These are phyloP conservation scores for Monilinia fructicola DNA, from an alignment of 2,329 filamentous ascomycete genomes.

Conservation along the genomic window DNA sequence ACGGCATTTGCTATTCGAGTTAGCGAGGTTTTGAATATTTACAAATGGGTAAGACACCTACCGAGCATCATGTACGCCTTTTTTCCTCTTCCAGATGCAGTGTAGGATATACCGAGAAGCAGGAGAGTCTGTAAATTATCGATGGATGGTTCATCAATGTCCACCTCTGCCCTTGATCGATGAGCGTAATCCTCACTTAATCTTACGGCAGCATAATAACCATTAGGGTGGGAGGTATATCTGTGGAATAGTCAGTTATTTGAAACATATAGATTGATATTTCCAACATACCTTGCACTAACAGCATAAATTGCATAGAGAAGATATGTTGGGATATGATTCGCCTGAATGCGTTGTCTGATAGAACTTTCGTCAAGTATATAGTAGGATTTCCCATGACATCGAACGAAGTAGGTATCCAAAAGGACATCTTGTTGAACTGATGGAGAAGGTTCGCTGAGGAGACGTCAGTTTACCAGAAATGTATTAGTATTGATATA, in stretches of 20 bases:
- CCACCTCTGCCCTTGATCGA: slow-evolving; percentile 68
- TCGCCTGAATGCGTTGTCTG: slow-evolving; percentile 68
- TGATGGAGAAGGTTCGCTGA: slow-evolving; percentile 48
- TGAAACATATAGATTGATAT: neutral
- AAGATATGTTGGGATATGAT: slow-evolving; percentile 50
- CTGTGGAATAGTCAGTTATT: slow-evolving; percentile 45
- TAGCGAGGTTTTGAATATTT: slow-evolving; percentile 36
- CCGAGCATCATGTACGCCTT: slow-evolving; percentile 85
- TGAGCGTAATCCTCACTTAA: slow-evolving; percentile 71
- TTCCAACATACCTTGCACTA: slow-evolving; percentile 55
- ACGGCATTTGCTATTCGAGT: slow-evolving; percentile 64
- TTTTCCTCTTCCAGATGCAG: slow-evolving; percentile 75
- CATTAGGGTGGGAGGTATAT: slow-evolving; percentile 66
- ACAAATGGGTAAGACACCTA: slow-evolving; percentile 44
- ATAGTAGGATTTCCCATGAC: slow-evolving; percentile 80
- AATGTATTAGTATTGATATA: slow-evolving; percentile 4
- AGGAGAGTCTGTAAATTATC: slow-evolving; percentile 75
- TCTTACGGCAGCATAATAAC: slow-evolving; percentile 65
- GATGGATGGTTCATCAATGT: slow-evolving; percentile 77
- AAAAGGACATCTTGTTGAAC: slow-evolving; percentile 63
- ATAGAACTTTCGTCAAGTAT: slow-evolving; percentile 76
- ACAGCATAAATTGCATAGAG: slow-evolving; percentile 60
- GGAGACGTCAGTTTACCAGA: neutral
- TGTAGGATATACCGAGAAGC: slow-evolving; percentile 72
- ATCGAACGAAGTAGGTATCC: slow-evolving; percentile 75